phyloP scores from a whole-genome alignment of 106 monocot species.

The Dendrobium chrysotoxum region DNA sequence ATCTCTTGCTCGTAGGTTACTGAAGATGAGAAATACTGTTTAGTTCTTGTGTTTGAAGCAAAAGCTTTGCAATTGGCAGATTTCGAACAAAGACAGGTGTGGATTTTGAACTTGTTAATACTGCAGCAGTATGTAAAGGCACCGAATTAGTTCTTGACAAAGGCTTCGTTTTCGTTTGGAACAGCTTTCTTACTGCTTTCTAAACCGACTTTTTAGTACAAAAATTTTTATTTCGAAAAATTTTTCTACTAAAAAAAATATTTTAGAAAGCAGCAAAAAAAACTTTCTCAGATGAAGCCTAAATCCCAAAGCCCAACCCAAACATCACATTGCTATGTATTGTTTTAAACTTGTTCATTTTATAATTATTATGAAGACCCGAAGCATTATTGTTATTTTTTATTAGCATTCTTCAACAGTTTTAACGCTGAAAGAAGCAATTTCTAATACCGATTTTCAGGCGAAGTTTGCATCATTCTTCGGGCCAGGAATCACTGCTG shows the following conservation, averaged over 20 bases:
- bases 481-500: slow-evolving; percentile 80
- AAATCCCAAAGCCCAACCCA: too few relatives aligned
- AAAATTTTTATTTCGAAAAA: too few relatives aligned
- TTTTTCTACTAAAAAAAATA: too few relatives aligned
- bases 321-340: too few relatives aligned
- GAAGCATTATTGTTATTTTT: not conserved
- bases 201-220: too few relatives aligned
- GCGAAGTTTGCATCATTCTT: slow-evolving; percentile 92
- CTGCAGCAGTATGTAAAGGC: not conserved
- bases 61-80: slow-evolving; percentile 76
- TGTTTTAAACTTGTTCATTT: too few relatives aligned
- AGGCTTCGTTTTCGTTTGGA: too few relatives aligned
- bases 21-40: slow-evolving; percentile 77
- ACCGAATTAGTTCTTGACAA: not conserved
- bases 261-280: too few relatives aligned
- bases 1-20: slow-evolving; percentile 41
- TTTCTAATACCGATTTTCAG: slow-evolving; percentile 25
- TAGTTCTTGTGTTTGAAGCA: slow-evolving; percentile 91
- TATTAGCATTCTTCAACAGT: not conserved
- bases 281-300: too few relatives aligned
- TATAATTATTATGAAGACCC: too few relatives aligned
- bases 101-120: not conserved
- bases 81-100: slow-evolving; percentile 93
- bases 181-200: too few relatives aligned
- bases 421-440: not conserved